A percentile compares a stretch with the other conserved stretches of the same genome.
Conservation (phyloP, 1,284 basidiomycete genomes). For the Ceratobasidium sp. region DNA sequence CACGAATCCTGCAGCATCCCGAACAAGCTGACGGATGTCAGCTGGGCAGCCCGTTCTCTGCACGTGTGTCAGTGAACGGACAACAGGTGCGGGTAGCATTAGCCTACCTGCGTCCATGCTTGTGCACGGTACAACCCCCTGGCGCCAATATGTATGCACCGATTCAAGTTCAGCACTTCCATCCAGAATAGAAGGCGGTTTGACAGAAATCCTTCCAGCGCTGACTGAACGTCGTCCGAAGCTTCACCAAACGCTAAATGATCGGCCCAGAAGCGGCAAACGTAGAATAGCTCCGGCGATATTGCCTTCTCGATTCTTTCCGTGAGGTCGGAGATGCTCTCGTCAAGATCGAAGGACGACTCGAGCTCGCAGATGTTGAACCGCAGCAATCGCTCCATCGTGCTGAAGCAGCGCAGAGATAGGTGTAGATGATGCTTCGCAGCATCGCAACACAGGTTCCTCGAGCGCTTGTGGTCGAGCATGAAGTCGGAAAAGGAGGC, state of each 20-base stretch:
- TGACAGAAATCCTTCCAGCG: not conserved
- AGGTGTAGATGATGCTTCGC: not conserved
- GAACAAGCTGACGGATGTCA: not conserved
- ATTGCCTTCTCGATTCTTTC: not conserved
- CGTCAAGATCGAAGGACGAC: slow-evolving; percentile 1
- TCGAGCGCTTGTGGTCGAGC: not conserved
- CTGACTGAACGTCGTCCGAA: not conserved
- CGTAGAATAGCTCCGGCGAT: not conserved
- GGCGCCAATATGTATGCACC: not conserved
- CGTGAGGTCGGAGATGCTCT: not conserved
- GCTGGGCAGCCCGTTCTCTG: too few relatives aligned
- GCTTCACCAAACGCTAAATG: not conserved
- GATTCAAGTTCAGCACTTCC: slow-evolving; percentile 19
- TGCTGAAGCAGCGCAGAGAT: not conserved
- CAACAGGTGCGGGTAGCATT: not conserved
- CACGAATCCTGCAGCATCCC: slow-evolving; percentile 41
- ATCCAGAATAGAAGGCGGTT: slow-evolving; percentile 23
- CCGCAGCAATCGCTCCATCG: not conserved
- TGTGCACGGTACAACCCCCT: not conserved
- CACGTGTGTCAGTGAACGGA: not conserved
- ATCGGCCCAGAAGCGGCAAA: slow-evolving; percentile 14
- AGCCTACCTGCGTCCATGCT: not conserved
- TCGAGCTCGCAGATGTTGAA: slow-evolving; percentile 27
- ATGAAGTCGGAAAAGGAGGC: slow-evolving; percentile 24
- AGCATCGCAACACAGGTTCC: slow-evolving; percentile 1